Evolutionary conservation across 2,329 filamentous ascomycete species (phyloP).

Genomic region (Ilyonectria mors-panacis): DNA sequence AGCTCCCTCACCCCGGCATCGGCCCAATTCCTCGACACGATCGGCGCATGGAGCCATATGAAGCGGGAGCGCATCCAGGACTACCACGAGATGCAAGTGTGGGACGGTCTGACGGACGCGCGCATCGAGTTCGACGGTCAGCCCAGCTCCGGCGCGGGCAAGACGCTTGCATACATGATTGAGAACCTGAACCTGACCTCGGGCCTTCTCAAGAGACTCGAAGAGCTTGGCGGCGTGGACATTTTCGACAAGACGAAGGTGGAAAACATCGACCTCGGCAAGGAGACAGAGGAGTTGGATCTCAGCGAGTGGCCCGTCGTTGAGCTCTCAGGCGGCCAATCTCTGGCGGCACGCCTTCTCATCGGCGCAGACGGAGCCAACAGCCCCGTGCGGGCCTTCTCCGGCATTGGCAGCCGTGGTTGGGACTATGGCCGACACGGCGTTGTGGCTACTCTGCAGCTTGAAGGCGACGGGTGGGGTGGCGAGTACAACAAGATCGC

Average conservation of each 20-base stretch:
- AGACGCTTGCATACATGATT: conserved; percentile 93
- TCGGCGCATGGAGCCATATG: conserved; percentile 89
- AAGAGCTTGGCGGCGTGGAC: conserved; percentile 77
- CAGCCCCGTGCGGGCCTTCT: conserved; percentile 91
- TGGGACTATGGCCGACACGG: conserved; percentile 96
- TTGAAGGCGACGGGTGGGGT: conserved; percentile 73
- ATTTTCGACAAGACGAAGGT: conserved; percentile 85
- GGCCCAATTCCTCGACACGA: conserved; percentile 83
- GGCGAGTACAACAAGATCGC: conserved; percentile 77
- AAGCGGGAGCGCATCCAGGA: conserved; percentile 81
- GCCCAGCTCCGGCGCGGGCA: conserved; percentile 61
- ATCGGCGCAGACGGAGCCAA: conserved; percentile 96
- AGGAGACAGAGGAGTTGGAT: conserved; percentile 78
- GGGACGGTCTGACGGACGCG: conserved; percentile 92
- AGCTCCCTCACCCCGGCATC: conserved; percentile 94
- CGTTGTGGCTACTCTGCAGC: conserved; percentile 87
- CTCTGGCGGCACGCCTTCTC: conserved; percentile 84
- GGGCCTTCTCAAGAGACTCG: conserved; percentile 80
- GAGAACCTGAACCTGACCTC: conserved; percentile 93
- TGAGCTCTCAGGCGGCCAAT: conserved; percentile 76
- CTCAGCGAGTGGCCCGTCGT: conserved; percentile 91
- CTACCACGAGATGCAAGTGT: conserved; percentile 98
- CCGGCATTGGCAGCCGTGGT: conserved; percentile 85
- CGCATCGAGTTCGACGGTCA: conserved; percentile 90
- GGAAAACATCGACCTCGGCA: conserved; percentile 82